phyloP scores from a whole-genome alignment of 2,329 filamentous ascomycete species.

The Talaromyces sp. region DNA sequence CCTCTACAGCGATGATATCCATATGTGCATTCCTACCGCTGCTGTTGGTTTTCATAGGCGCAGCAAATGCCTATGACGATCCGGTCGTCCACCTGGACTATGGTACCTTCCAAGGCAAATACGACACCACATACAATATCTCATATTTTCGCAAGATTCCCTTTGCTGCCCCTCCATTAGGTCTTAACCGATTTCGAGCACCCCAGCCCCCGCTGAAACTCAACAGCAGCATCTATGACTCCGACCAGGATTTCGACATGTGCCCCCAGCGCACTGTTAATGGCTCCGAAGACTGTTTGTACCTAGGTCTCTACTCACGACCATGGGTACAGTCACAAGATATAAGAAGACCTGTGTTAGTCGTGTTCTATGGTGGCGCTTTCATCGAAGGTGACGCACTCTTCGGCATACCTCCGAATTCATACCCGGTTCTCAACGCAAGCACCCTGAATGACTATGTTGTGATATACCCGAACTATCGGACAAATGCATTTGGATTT shows the following conservation, averaged over 20 bases:
- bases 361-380: constrained; percentile 64
- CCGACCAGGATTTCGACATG: constrained; percentile 59
- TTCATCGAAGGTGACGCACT: constrained; percentile 62
- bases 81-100: constrained; percentile 51
- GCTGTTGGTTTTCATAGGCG: constrained; percentile 10
- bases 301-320: constrained; percentile 62
- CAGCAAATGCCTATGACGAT: constrained; percentile 24
- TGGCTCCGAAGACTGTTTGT: constrained; percentile 63
- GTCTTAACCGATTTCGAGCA: constrained; percentile 61
- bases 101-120: constrained; percentile 57
- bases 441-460: constrained; percentile 55
- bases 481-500: constrained; percentile 61
- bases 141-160: constrained; percentile 64
- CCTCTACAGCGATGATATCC: background rate
- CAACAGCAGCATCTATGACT: constrained; percentile 56
- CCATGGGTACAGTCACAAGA: constrained; percentile 51
- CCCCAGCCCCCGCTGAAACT: constrained; percentile 59
- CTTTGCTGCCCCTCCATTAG: constrained; percentile 61
- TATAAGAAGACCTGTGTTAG: constrained; percentile 58
- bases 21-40: constrained; percentile 2
- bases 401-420: constrained; percentile 59
- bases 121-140: constrained; percentile 57
- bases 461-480: constrained; percentile 58
- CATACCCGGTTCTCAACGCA: constrained; percentile 62
- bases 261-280: constrained; percentile 62